Conservation (phyloP, 352 stramenopile genomes). For the Phytopythium chamaehyphon region DNA sequence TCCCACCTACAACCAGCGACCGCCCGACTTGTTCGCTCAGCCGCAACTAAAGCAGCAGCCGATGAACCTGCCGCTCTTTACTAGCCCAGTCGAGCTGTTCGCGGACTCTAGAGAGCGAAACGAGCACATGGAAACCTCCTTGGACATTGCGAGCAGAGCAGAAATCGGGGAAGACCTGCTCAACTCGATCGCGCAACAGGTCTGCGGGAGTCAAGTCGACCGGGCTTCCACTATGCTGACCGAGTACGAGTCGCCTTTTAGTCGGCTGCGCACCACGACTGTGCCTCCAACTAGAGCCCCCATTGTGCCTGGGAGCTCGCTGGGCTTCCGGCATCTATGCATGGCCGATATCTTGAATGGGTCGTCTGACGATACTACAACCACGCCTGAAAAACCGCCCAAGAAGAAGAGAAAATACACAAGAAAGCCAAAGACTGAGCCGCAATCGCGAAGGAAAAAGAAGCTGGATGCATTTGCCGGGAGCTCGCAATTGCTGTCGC, state of each 20-base stretch:
- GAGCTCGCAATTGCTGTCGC: too few species aligned
- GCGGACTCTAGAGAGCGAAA: not conserved
- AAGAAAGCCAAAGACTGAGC: not conserved
- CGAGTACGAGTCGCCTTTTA: not conserved
- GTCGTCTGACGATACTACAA: slow-evolving; percentile 7
- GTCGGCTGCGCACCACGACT: too few species aligned
- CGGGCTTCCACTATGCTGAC: not conserved
- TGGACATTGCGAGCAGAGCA: slow-evolving; percentile 1
- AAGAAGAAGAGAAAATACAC: not conserved
- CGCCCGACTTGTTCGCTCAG: not conserved
- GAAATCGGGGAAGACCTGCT: slow-evolving; percentile 3
- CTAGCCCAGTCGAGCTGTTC: not conserved
- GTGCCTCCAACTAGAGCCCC: slow-evolving; percentile 4
- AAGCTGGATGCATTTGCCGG: too few species aligned
- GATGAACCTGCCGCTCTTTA: not conserved
- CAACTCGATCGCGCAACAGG: not conserved
- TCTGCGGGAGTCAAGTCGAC: not conserved
- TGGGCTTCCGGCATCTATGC: slow-evolving; percentile 13
- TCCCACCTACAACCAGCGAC: not conserved
- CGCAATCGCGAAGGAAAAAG: too few species aligned
- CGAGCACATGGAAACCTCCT: not conserved
- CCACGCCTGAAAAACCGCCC: not conserved
- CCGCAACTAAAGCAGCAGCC: too few species aligned
- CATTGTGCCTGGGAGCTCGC: slow-evolving; percentile 24
- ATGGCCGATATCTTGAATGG: slow-evolving; percentile 30